Conservation (phyloP, 2,329 filamentous ascomycete species). For the Fusarium tjaetaba region DNA sequence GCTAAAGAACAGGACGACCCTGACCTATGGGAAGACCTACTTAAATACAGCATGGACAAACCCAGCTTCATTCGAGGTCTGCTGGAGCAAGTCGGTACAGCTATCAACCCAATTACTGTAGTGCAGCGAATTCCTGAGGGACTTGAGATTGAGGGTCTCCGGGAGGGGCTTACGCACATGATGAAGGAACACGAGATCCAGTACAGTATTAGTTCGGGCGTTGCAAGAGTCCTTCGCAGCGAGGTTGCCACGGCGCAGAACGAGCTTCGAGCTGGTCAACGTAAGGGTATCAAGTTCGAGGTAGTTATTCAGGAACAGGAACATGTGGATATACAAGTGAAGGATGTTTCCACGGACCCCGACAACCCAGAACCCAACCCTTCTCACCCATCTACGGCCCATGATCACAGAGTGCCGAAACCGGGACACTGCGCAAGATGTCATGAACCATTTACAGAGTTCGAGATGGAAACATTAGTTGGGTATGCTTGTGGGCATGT, state of each 20-base stretch:
- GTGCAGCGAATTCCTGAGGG: conserved; percentile 92
- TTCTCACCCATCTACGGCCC: conserved; percentile 28
- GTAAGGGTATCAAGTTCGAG: conserved; percentile 89
- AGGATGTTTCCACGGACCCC: conserved; percentile 50
- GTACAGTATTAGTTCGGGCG: conserved; percentile 89
- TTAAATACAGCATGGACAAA: conserved; percentile 98
- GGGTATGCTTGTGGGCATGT: conserved; percentile 86
- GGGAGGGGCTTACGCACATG: conserved; percentile 88
- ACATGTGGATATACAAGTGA: conserved; percentile 56
- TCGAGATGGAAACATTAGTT: conserved; percentile 76
- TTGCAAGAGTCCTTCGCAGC: conserved; percentile 84
- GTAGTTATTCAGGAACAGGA: conserved; percentile 62
- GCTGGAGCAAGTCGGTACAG: conserved; percentile 91
- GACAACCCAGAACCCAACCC: conserved; percentile 34
- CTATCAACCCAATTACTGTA: conserved; percentile 90
- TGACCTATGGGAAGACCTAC: conserved; percentile 93
- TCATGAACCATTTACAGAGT: conserved; percentile 64
- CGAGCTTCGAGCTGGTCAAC: conserved; percentile 79
- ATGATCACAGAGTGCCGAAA: conserved; percentile 49
- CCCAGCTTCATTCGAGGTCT: conserved; percentile 92
- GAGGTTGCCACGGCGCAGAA: conserved; percentile 89
- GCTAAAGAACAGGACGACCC: conserved; percentile 92
- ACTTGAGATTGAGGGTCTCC: conserved; percentile 88
- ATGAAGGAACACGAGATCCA: conserved; percentile 97
- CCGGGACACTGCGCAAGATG: conserved; percentile 70